A percentile compares a stretch with the other conserved stretches of the same genome.
These are phyloP conservation scores for Boletales sp. DNA, from an alignment of 768 basidiomycete species.

Conservation along the genomic window DNA sequence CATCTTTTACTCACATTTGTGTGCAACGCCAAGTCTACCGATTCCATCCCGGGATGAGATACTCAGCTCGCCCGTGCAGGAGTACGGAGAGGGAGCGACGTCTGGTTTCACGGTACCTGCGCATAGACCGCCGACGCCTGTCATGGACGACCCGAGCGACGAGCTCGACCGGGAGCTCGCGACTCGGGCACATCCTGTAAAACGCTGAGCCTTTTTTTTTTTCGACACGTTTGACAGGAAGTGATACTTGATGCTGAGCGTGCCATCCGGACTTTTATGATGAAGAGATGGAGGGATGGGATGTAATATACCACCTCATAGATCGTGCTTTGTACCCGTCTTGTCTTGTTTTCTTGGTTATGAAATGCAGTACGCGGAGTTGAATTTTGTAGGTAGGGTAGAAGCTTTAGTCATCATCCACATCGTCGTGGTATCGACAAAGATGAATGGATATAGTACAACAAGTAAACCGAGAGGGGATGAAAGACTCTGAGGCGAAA, in stretches of 20 bases:
- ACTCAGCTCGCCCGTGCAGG: slow-evolving; percentile 64
- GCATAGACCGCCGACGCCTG: slow-evolving; percentile 56
- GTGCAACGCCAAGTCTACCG: slow-evolving; percentile 50
- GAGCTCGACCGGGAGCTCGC: slow-evolving; percentile 87
- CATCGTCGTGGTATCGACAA: not conserved
- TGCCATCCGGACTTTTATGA: too few relatives aligned
- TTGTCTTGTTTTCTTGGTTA: too few relatives aligned
- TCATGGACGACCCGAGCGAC: slow-evolving; percentile 82
- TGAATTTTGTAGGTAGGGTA: too few relatives aligned
- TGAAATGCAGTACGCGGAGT: too few relatives aligned
- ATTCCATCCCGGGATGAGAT: slow-evolving; percentile 83
- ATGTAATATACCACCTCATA: too few relatives aligned
- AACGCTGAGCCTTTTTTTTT: slow-evolving; percentile 17
- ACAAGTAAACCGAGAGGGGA: too few relatives aligned
- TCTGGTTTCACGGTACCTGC: slow-evolving; percentile 57
- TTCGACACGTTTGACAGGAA: not conserved
- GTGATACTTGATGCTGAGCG: not conserved
- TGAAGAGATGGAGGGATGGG: too few relatives aligned
- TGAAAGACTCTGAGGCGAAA: too few relatives aligned
- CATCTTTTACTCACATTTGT: not conserved
- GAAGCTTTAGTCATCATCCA: too few relatives aligned
- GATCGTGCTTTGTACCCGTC: too few relatives aligned
- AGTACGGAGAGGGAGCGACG: slow-evolving; percentile 60
- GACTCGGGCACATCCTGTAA: slow-evolving; percentile 50
- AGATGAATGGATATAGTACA: not conserved